Evolutionary conservation across 495 filamentous ascomycete genomes (phyloP), one percentile per base, ranked within the genome.

Genomic region (Clavariopsis aquatica): DNA sequence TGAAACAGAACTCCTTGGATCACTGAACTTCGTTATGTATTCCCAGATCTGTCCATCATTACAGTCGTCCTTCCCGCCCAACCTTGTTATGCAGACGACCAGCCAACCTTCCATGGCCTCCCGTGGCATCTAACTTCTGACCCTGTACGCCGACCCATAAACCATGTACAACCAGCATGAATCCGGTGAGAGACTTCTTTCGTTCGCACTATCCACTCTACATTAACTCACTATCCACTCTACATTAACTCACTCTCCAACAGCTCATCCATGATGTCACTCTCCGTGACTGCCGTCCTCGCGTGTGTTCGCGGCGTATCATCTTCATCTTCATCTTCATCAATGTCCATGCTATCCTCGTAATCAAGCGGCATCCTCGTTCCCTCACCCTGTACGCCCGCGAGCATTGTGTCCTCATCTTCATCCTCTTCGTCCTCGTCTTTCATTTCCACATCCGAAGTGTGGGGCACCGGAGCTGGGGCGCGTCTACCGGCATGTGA

Each of bases 241-340:
- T n/a, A n/a, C 23, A 19, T 62, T 1, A 23, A 57, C 41, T 69
- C 66, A 60, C 68, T 72, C 36, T 70, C 68, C 56, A 72, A 52
- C 47, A 72, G 49, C 36, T 57, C 63, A 57, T 72, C 68, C 31
- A 72, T 57, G 36, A 70, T 62, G 61, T 65, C 65, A 22, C 69
- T 68, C 36, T 70, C 66, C n/a, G 31, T 62, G 17, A 57, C 28
- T 7, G 27, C 34, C 28, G 24, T 24, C 28, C 20, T 46, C 5
- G 23, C 29, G 19, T 26, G 24, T 57, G 31, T 57, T 45, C 43
- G 31, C 29, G 29, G 27, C 29, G 29, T 59, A 15, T 20, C 19
- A 22, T 75, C 75, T 28, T 74, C 75, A 28, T 75, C 77, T 45
- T 75, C 75, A 13, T 77, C 78, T 4, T 66, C 70, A 1, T 74